Evolutionary conservation across 2,329 filamentous ascomycete genomes (phyloP).

Genomic region (Cordyceps tenuipes): DNA sequence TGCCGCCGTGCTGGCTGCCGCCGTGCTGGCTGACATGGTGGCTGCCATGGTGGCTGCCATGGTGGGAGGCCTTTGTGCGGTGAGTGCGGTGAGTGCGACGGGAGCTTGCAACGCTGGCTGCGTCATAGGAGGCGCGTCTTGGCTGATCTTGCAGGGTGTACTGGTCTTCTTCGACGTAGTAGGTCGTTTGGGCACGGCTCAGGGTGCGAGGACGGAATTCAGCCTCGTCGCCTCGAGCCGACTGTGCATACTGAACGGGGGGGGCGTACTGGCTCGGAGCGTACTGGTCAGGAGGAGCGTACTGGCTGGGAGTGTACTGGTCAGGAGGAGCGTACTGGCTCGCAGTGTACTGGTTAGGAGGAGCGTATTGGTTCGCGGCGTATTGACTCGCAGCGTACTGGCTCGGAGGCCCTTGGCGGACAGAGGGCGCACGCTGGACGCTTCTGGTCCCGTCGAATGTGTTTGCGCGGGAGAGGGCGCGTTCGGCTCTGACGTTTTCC

Average conservation of each 20-base stretch:
- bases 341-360: no score
- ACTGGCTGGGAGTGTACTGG: no score
- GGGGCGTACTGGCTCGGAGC: no score
- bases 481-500: conserved; percentile 65
- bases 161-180: conserved; percentile 24
- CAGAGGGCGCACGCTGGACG: conserved; percentile 17
- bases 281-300: no score
- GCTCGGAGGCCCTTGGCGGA: conserved; percentile 20
- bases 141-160: conserved; percentile 19
- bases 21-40: no score
- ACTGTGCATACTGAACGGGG: conserved; percentile 19
- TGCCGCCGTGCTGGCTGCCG: no score
- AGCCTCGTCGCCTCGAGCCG: conserved; percentile 25
- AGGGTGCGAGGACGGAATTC: conserved; percentile 2
- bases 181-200: conserved; percentile 2
- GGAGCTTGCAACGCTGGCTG: conserved; percentile 31
- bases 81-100: conserved; percentile 31
- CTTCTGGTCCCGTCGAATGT: conserved; percentile 36
- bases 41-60: background rate
- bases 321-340: conserved; percentile 21
- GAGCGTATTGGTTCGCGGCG: conserved; percentile 23
- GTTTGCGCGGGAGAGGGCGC: conserved; percentile 51
- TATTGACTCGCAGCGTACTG: conserved; percentile 25
- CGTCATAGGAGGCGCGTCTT: conserved; percentile 18
- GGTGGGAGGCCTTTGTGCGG: conserved; percentile 19